Base-by-base conservation (phyloP, 2,329 filamentous ascomycete species). In the Aspergillus piperis region DNA sequence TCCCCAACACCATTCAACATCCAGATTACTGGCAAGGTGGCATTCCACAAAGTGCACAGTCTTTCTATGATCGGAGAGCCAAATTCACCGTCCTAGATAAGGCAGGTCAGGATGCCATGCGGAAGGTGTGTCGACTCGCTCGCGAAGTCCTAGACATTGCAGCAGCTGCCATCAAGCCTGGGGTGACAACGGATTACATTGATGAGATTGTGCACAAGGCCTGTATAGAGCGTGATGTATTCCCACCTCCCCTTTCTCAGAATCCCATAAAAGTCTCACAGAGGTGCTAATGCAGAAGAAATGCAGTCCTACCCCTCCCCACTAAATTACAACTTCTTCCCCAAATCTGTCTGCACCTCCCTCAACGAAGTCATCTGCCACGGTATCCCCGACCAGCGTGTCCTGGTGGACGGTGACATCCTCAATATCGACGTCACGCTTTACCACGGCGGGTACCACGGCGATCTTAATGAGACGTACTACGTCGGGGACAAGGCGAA, bases 351-450 rank as follows among this genome's bases (percentile, higher is more conserved):
- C 64, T 97, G 93, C 78, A 96, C 92, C 5, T 96, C 92, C 5
- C 80, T 89, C 23, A 97, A 97, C 80, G 93, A 97, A 78, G 89
- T 96, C 65, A 96, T 97, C 74, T 97, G 93, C 81, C 93, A 97
- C 81, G 93, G 93, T 39, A 97, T 97, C 64, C 93, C 93, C 8
- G 93, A 97, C 72, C 86, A 94, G 73, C 86, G 92, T 60, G 80
- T 89, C 6, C 84, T 97, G 3, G 77, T 91, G 57, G 92, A 97
- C 68, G 93, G 93, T 62, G 93, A 97, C 73, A 96, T 97, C 64
- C 81, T 97, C 69, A 97, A 97, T 77, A 90, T 97, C 64, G 93
- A 97, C 69, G 90, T 97, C 2, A 92, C 91, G 0, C 81, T 97
- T 30, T 97, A 93, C 77, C 91, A 96, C 73, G 89, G 88, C 55